Percentiles rank a stretch among this genome's conserved stretches.
phyloP scores from a whole-genome alignment of 2,329 filamentous ascomycete genomes.

The Alternaria metachromatica region DNA sequence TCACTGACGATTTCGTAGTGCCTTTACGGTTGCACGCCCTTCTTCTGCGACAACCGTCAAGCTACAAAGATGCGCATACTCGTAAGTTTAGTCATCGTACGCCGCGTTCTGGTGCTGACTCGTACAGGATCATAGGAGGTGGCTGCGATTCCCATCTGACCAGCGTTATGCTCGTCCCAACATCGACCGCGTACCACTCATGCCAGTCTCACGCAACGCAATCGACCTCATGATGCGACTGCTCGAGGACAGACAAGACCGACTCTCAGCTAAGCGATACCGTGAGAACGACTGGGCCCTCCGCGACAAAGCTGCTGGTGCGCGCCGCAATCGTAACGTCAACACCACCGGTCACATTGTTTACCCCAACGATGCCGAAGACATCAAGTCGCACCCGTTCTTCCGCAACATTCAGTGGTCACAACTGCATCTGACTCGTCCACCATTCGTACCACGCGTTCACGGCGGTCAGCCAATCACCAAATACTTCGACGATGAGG shows the following conservation, averaged over 20 bases:
- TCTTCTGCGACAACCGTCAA: slow-evolving; percentile 80
- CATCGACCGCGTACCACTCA: slow-evolving; percentile 46
- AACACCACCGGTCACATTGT: slow-evolving; percentile 67
- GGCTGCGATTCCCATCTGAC: slow-evolving; percentile 72
- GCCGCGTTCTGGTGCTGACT: slow-evolving; percentile 15
- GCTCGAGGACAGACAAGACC: slow-evolving; percentile 74
- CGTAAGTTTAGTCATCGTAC: slow-evolving; percentile 54
- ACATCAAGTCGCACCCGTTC: slow-evolving; percentile 89
- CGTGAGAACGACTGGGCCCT: slow-evolving; percentile 65
- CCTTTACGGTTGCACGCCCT: slow-evolving; percentile 89
- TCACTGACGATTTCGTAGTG: slow-evolving; percentile 58
- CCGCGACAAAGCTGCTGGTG: slow-evolving; percentile 31
- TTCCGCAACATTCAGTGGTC: slow-evolving; percentile 83
- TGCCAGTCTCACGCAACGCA: slow-evolving; percentile 70
- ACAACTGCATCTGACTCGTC: slow-evolving; percentile 70
- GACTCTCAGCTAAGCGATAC: slow-evolving; percentile 80
- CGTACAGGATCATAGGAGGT: slow-evolving; percentile 70
- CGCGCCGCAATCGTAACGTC: slow-evolving; percentile 35
- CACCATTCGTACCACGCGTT: slow-evolving; percentile 82
- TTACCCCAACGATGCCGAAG: slow-evolving; percentile 81
- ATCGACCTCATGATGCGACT: slow-evolving; percentile 78
- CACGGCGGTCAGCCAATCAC: slow-evolving; percentile 61
- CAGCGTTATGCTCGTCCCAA: slow-evolving; percentile 62
- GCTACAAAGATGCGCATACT: slow-evolving; percentile 87
- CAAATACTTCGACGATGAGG: slow-evolving; percentile 88